Evolutionary conservation across 1,284 basidiomycete genomes (phyloP).

Genomic region (Trichosporon faecale): DNA sequence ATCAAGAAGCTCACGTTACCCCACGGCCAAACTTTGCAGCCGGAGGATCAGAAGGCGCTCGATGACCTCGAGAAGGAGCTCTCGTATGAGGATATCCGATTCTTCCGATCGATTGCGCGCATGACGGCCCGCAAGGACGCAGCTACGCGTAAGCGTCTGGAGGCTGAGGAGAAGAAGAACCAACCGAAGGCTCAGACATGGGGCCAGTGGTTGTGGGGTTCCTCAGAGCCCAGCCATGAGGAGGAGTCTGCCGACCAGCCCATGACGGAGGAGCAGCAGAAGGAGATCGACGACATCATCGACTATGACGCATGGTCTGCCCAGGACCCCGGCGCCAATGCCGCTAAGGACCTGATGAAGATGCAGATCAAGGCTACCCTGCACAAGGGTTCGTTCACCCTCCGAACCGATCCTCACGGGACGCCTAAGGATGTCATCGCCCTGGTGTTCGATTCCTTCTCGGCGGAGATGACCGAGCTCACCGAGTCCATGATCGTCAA

Average conservation of each 20-base stretch:
- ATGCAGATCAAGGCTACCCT: conserved; percentile 73
- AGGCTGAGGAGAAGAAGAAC: conserved; percentile 61
- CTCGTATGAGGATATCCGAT: conserved; percentile 92
- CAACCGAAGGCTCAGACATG: conserved; percentile 63
- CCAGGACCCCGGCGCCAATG: conserved; percentile 59
- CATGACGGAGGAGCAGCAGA: conserved; percentile 81
- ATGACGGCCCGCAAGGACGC: conserved; percentile 84
- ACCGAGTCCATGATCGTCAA: conserved; percentile 80
- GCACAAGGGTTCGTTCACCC: conserved; percentile 78
- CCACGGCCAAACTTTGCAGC: conserved; percentile 53
- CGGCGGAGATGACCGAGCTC: conserved; percentile 79
- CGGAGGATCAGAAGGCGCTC: conserved; percentile 64
- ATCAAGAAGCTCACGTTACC: conserved; percentile 63
- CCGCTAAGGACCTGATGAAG: conserved; percentile 79
- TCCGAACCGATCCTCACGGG: conserved; percentile 68
- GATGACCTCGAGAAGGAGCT: conserved; percentile 75
- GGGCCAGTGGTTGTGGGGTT: conserved; percentile 81
- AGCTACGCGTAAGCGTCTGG: conserved; percentile 64
- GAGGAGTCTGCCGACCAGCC: conserved; percentile 25
- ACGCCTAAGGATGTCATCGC: conserved; percentile 71
- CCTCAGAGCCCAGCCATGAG: conserved; percentile 44
- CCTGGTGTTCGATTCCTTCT: conserved; percentile 82
- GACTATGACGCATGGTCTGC: conserved; percentile 85
- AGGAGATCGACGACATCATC: conserved; percentile 87
- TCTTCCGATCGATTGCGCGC: conserved; percentile 93